phyloP scores from a whole-genome alignment of 768 basidiomycete genomes.

The Tulasnella sp. region DNA sequence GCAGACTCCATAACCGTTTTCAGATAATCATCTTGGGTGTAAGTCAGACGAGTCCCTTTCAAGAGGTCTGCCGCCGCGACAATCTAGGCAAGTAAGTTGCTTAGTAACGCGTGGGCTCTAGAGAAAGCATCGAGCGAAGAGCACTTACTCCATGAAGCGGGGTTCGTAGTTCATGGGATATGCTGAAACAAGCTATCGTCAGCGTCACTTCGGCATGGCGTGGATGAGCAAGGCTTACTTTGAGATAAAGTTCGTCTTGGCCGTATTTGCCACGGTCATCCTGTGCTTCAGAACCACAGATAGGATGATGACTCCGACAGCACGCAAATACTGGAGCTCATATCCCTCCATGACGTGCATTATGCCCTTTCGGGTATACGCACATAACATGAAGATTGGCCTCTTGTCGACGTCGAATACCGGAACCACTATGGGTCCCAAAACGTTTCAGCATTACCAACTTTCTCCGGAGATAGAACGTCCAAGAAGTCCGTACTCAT shows the following conservation, averaged over 20 bases:
- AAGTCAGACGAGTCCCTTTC: constrained; percentile 73
- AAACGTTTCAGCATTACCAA: constrained; percentile 18
- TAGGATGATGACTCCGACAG: constrained; percentile 90
- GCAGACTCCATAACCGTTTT: constrained; percentile 94
- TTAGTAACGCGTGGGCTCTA: too few relatives aligned
- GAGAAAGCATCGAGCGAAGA: too few relatives aligned
- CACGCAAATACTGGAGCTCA: constrained; percentile 85
- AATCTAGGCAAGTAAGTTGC: constrained; percentile 47
- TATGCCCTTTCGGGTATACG: constrained; percentile 73
- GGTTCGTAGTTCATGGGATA: constrained; percentile 81
- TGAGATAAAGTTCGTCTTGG: constrained; percentile 87
- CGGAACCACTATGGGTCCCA: constrained; percentile 62
- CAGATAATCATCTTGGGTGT: constrained; percentile 78
- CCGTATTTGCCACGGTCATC: constrained; percentile 92
- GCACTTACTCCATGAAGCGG: constrained; percentile 83
- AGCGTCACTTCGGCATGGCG: background rate
- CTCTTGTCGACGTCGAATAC: constrained; percentile 91
- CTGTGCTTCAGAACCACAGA: constrained; percentile 87
- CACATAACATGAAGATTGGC: constrained; percentile 85
- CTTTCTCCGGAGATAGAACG: background rate
- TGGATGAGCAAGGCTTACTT: constrained; percentile 50
- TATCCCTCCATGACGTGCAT: constrained; percentile 85
- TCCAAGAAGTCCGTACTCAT: constrained; percentile 54
- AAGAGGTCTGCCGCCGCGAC: constrained; percentile 90
- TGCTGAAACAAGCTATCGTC: constrained; percentile 43